Conservation (phyloP, 2,329 filamentous ascomycete genomes). For the Aquanectria penicillioides region DNA sequence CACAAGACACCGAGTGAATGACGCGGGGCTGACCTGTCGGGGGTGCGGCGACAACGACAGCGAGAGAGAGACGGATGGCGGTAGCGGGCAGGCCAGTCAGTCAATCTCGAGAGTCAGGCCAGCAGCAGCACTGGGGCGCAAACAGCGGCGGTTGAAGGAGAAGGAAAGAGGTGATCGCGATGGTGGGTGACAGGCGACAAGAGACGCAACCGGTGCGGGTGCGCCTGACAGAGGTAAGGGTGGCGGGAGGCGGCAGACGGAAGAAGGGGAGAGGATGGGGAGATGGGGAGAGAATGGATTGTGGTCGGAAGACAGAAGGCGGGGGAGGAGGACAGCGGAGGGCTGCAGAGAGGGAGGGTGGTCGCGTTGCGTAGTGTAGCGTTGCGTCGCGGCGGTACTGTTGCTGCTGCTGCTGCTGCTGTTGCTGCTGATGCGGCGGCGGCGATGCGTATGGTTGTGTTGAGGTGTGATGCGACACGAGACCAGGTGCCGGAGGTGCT, state of each 20-base stretch:
- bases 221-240: slow-evolving; percentile 14
- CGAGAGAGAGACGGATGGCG: slow-evolving; percentile 23
- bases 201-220: slow-evolving; percentile 15
- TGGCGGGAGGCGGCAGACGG: slow-evolving; percentile 18
- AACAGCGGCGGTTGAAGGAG: slow-evolving; percentile 1
- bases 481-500: slow-evolving; percentile 41
- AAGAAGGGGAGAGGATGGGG: slow-evolving; percentile 19
- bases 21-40: slow-evolving; percentile 39
- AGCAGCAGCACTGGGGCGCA: slow-evolving; percentile 21
- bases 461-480: slow-evolving; percentile 41
- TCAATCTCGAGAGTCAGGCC: slow-evolving; percentile 27
- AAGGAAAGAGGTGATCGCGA: not conserved
- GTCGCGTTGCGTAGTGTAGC: slow-evolving; percentile 33
- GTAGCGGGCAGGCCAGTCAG: slow-evolving; percentile 34
- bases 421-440: slow-evolving; percentile 27
- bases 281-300: slow-evolving; percentile 26
- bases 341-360: slow-evolving; percentile 35
- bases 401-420: slow-evolving; percentile 26
- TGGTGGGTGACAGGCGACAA: slow-evolving; percentile 9
- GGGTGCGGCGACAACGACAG: slow-evolving; percentile 26
- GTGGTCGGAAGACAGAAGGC: slow-evolving; percentile 35
- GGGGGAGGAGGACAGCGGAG: slow-evolving; percentile 34
- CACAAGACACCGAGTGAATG: slow-evolving; percentile 32
- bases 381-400: slow-evolving; percentile 22
- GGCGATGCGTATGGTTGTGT: slow-evolving; percentile 37